Evolutionary conservation across 2,329 filamentous ascomycete genomes (phyloP).

Genomic region (Colletotrichum shisoi): DNA sequence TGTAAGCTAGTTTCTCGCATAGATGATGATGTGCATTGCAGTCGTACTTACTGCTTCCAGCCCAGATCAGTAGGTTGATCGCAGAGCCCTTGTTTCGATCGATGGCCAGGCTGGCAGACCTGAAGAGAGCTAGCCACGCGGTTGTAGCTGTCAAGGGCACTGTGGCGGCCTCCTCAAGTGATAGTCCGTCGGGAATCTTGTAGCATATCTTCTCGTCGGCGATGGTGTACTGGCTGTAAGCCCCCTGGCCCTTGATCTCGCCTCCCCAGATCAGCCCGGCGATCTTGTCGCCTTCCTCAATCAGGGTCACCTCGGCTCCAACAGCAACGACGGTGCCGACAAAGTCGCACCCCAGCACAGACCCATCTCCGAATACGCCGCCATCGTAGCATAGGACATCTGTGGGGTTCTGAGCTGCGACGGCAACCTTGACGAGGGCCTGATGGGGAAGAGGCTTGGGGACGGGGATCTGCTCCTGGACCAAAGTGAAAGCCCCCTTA

Average conservation of each 20-base stretch:
- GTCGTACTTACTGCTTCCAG: constrained; percentile 7
- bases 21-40: not conserved
- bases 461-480: constrained; percentile 1
- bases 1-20: not conserved
- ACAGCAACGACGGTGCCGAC: not conserved
- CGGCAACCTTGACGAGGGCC: not conserved
- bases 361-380: constrained; percentile 2
- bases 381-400: constrained; percentile 6
- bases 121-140: not conserved
- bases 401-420: constrained; percentile 1
- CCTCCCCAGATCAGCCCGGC: constrained; percentile 10
- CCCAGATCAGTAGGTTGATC: not conserved
- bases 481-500: not conserved
- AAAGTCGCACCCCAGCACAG: constrained; percentile 8
- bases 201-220: constrained; percentile 2
- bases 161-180: constrained; percentile 1
- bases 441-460: constrained; percentile 3
- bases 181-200: not conserved
- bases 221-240: constrained; percentile 7
- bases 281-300: not conserved
- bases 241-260: not conserved
- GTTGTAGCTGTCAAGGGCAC: constrained; percentile 5
- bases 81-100: constrained; percentile 5
- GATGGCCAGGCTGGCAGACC: not conserved
- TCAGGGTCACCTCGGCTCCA: not conserved